phyloP scores from a whole-genome alignment of 2,329 filamentous ascomycete species.

The Stagonosporopsis cucurbitacearum region DNA sequence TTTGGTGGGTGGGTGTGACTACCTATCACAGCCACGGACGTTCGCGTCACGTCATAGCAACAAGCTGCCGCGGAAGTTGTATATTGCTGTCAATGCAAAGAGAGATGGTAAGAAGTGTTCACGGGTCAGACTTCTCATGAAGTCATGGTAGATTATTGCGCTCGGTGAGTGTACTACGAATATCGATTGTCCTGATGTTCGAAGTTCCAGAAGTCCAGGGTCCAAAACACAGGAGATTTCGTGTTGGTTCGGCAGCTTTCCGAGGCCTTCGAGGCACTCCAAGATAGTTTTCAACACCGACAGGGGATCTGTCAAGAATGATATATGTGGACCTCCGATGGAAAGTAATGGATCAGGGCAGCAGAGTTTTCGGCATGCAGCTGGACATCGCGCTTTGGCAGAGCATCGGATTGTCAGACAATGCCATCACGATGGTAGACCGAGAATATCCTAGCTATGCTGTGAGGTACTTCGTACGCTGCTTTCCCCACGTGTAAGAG shows the following conservation, averaged over 20 bases:
- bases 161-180: too few species aligned
- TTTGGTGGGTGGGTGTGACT: neutral
- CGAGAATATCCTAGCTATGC: constrained; percentile 6
- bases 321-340: neutral
- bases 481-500: constrained; percentile 15
- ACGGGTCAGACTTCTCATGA: too few species aligned
- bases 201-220: neutral
- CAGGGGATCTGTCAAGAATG: neutral
- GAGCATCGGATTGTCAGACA: constrained; percentile 20
- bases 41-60: constrained; percentile 3
- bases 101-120: too few species aligned
- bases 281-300: neutral
- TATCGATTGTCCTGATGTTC: neutral
- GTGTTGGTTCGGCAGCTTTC: constrained; percentile 10
- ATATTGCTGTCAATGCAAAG: too few species aligned
- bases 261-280: constrained; percentile 3
- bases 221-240: constrained; percentile 7
- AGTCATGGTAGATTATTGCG: neutral
- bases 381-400: constrained; percentile 10
- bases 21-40: neutral
- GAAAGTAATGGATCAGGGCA: neutral
- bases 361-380: constrained; percentile 9
- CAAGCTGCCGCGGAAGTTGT: neutral
- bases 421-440: constrained; percentile 18
- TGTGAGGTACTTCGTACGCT: constrained; percentile 4